Conservation (phyloP, 306 rosid genomes). For the Acacia acuminata region DNA sequence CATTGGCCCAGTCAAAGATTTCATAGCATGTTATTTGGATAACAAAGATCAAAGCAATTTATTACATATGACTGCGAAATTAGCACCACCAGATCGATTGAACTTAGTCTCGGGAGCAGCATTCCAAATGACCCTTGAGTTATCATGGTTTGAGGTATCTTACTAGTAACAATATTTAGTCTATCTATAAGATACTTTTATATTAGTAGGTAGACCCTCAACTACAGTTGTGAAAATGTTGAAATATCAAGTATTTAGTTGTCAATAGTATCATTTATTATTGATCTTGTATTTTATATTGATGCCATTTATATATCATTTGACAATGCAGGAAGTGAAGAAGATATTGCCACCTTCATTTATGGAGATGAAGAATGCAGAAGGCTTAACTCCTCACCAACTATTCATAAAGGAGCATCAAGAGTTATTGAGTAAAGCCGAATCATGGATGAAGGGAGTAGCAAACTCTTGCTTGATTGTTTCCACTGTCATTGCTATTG, state of each 20-base stretch:
- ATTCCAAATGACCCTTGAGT: no score
- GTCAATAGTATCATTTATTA: not conserved
- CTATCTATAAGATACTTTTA: no score
- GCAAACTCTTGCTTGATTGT: not conserved
- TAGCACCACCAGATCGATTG: no score
- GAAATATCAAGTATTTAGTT: no score
- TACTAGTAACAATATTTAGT: not conserved
- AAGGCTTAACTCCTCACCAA: not conserved
- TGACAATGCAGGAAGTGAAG: no score
- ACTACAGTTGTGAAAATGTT: no score
- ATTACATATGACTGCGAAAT: no score
- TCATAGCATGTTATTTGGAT: slow-evolving; percentile 18
- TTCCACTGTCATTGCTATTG: not conserved
- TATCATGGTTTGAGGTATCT: not conserved
- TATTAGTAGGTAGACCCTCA: not conserved
- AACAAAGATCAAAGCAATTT: no score
- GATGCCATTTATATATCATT: no score
- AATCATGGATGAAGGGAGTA: not conserved
- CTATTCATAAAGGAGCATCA: no score
- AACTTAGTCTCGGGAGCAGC: no score
- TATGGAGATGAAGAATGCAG: slow-evolving; percentile 29
- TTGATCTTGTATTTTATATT: no score
- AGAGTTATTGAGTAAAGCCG: not conserved
- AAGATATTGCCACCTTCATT: slow-evolving; percentile 34
- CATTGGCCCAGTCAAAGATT: slow-evolving; percentile 30